Evolutionary conservation across 176 grass and related monocot genomes (phyloP), one percentile per base, ranked within the genome.

Genomic region (Tillandsia leiboldiana): DNA sequence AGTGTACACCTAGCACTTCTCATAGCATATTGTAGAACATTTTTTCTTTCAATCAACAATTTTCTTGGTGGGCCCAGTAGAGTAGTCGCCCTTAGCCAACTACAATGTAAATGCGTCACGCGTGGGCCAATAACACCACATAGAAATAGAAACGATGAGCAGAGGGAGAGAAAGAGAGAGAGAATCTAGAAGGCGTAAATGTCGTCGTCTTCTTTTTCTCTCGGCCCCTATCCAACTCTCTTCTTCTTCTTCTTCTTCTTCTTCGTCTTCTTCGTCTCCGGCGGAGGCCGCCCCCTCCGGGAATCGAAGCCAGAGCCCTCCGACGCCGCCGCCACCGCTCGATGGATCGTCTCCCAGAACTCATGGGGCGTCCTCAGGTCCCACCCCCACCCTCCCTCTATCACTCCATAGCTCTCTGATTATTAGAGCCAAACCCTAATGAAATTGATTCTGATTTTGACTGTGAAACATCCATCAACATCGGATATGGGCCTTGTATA

Each of bases 341-440:
- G 92, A 65, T 96, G 92, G 92, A 88, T 96, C 58, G 73, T 86
- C 49, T 79, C 86, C 62, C 52, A 85, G 70, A 96, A 89, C 79
- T 91, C 92, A 4, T 96, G 92, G 92, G 92, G 88, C 53, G 86
- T 91, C 67, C 83, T 96, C 75, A 96, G 92, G 92, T 96, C 13
- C 7, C 33, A 17, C 11, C 20, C 13, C 7, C 33, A 17, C 11
- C 20, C 6, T 66, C 63, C 53, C 65, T 29, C 11, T 49, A 23
- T 70, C 13, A 2, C 10, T 0, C 48, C 26, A 15, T 50, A 42
- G 10, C n/a, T 3, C 48, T 51, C 62, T 64, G 49, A n/a, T 18
- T 56, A 3, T 12, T 56, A 14, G 15, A 56, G 6, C 15, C 15
- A 14, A 13, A n/a, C 15, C 12, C 12, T 12, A 56, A 14, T 56